phyloP scores from a whole-genome alignment of 106 monocot genomes.

The Gastrodia elata region DNA sequence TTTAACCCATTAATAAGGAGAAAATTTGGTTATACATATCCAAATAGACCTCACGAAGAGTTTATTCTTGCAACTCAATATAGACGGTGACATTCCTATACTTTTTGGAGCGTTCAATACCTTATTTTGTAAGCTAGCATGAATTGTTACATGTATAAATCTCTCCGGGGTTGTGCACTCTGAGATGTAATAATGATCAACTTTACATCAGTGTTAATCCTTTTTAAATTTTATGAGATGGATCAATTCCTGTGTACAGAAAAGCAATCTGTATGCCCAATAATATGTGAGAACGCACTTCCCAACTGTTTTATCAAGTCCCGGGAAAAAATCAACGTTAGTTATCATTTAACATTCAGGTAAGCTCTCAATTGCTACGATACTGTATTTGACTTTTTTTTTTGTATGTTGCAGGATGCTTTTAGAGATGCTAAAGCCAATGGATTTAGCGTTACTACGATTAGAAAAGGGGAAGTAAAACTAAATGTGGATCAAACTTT shows the following conservation, averaged over 20 bases:
- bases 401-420: conserved; percentile 40
- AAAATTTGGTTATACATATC: too few species aligned
- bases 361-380: neutral
- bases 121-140: too few species aligned
- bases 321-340: neutral
- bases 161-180: too few species aligned
- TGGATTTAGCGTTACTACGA: conserved; percentile 62
- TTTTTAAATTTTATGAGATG: too few species aligned
- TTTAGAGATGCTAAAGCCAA: conserved; percentile 73
- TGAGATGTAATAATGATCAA: too few species aligned
- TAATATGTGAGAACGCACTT: neutral
- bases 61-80: too few species aligned
- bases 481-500: conserved; percentile 68
- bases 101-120: too few species aligned
- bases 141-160: too few species aligned
- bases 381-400: neutral
- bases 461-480: conserved; percentile 60
- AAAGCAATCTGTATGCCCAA: neutral
- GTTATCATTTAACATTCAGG: neutral
- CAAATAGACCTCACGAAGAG: too few species aligned
- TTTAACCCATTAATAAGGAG: too few species aligned
- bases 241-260: neutral
- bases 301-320: neutral
- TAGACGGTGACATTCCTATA: too few species aligned
- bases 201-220: too few species aligned